These are phyloP conservation scores for Penicillium chermesinum DNA, from an alignment of 495 filamentous ascomycete genomes.

Conservation along the genomic window DNA sequence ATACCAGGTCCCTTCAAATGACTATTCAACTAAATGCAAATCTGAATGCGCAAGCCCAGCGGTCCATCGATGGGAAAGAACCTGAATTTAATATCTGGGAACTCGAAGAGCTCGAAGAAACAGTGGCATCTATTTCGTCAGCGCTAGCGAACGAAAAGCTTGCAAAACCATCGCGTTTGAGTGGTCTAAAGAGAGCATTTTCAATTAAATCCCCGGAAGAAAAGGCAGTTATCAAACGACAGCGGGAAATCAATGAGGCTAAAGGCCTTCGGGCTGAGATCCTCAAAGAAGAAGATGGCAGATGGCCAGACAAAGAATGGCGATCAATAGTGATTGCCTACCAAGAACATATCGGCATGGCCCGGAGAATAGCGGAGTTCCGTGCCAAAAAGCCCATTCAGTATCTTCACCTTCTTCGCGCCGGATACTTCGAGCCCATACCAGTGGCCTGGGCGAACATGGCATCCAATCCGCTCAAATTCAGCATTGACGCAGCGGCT, in stretches of 20 bases:
- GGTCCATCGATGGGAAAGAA: constrained; percentile 30
- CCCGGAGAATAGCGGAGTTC: constrained; percentile 33
- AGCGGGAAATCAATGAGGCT: constrained; percentile 4
- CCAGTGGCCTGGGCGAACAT: constrained; percentile 38
- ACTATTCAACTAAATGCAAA: constrained; percentile 24
- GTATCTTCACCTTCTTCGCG: constrained; percentile 43
- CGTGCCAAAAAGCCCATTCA: constrained; percentile 34
- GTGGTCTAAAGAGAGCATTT: constrained; percentile 32
- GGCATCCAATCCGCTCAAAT: constrained; percentile 40
- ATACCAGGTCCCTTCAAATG: constrained; percentile 25
- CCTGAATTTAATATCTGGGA: constrained; percentile 40
- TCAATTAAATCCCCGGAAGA: constrained; percentile 35
- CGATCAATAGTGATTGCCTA: constrained; percentile 33
- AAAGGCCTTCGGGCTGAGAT: constrained; percentile 28
- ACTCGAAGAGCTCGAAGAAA: constrained; percentile 10
- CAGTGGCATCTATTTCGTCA: too few relatives aligned
- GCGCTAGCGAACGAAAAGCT: constrained; percentile 7
- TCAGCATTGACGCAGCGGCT: constrained; percentile 36
- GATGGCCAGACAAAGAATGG: constrained; percentile 38
- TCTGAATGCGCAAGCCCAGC: constrained; percentile 35
- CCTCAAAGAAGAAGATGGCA: constrained; percentile 34
- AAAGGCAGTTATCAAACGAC: constrained; percentile 20
- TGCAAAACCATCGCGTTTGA: constrained; percentile 24
- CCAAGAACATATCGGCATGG: constrained; percentile 40
- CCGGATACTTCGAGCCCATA: constrained; percentile 48